Base-by-base conservation (phyloP, 176 grass and related monocot species). In the Eragrostis curvula region DNA sequence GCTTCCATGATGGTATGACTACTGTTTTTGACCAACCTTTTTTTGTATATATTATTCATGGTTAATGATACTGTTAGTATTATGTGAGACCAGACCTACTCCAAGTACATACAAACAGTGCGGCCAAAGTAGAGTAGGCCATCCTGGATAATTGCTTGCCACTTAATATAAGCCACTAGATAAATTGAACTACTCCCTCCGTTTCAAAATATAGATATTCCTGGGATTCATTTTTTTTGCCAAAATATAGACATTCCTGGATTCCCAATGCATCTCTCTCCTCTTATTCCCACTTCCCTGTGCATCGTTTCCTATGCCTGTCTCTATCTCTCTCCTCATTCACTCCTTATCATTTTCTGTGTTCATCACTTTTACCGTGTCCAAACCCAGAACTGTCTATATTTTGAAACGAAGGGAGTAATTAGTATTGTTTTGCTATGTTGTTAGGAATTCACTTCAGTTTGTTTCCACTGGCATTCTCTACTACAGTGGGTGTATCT, bases 1-100 rank as follows among this genome's bases (percentile, higher is more conserved):
- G 80, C 94, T 82, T 87, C 87, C 50, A 80, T 41, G 77, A 84
- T 53, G 77, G 94, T 89, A 89, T 75, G 15, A 10, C 56, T 39
- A 53, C 1, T 51, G 55, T 55, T 29, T n/a, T 70, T 60, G 6
- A 50, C 48, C 13, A 41, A 7, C 73, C 56, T n/a, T n/a, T 25
- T 49, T 28, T 41, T 27, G 40, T 78, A 10, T 42, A 20, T 3
- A 39, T 62, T 48, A 48, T 71, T 61, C 21, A n/a, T 71, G 28
- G 32, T 70, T 63, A 21, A 46, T 53, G 24, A 45, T 69, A 47
- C 10, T 41, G 28, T 67, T 30, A 70, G 8, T 58, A 60, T 60
- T 60, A 1, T 60, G 23, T 60, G 23, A 3, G 57, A 3, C 23
- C 11, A 3, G 9, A 27, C 9, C 57, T 60, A 60, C 24, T 6